A percentile compares a stretch with the other conserved stretches of the same genome.
phyloP scores from a whole-genome alignment of 2,329 filamentous ascomycete species.

The Pseudonectria foliicola region DNA sequence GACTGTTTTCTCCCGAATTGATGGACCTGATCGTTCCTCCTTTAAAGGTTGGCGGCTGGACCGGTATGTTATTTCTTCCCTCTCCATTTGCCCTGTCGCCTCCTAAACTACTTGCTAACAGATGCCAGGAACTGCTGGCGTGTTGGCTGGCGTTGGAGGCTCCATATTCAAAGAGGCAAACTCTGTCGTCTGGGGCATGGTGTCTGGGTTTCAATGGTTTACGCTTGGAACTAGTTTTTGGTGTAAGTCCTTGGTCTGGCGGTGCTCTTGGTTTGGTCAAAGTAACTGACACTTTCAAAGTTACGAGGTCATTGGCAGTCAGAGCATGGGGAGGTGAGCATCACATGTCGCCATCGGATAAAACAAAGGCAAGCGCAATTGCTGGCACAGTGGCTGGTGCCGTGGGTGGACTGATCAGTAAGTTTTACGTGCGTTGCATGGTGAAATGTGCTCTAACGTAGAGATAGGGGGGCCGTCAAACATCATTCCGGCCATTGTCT shows the following conservation, averaged over 20 bases:
- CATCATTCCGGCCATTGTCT: conserved; percentile 42
- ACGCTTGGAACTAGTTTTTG: conserved; percentile 70
- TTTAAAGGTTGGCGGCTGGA: conserved; percentile 51
- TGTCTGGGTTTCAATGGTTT: conserved; percentile 75
- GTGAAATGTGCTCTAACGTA: conserved; percentile 10
- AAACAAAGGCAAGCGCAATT: conserved; percentile 58
- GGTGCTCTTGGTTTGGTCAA: background rate
- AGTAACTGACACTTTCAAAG: conserved; percentile 26
- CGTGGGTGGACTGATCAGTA: conserved; percentile 49
- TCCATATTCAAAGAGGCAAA: conserved; percentile 64
- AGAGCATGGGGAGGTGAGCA: conserved; percentile 44
- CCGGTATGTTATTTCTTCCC: conserved; percentile 37
- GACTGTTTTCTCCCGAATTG: conserved; percentile 36
- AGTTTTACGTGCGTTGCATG: conserved; percentile 18
- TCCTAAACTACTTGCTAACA: conserved; percentile 13
- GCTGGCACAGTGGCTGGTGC: conserved; percentile 64
- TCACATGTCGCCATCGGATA: conserved; percentile 49
- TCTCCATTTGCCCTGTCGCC: conserved; percentile 1
- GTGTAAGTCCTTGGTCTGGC: conserved; percentile 41
- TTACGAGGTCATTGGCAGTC: conserved; percentile 40
- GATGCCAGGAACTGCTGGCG: conserved; percentile 48
- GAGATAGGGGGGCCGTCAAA: conserved; percentile 43
- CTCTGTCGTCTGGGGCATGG: conserved; percentile 63
- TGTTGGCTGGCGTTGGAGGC: conserved; percentile 58
- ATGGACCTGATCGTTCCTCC: conserved; percentile 42